Percentiles rank a stretch among this genome's conserved stretches.
Evolutionary conservation across 306 rosid genomes (phyloP).

Genomic region (Biancaea sappan): DNA sequence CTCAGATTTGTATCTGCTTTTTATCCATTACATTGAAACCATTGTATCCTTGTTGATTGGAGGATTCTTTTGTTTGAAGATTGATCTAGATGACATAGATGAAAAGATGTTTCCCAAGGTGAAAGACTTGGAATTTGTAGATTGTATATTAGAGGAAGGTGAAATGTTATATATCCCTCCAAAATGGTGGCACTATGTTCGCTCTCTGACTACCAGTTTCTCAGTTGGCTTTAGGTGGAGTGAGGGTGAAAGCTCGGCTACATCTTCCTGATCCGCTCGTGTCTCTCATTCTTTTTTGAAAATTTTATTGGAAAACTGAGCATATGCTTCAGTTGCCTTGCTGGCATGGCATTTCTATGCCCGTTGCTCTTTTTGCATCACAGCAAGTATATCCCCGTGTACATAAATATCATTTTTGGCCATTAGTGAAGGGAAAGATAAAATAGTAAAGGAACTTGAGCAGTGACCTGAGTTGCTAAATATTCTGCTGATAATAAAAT

Average conservation of each 20-base stretch:
- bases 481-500: neutral
- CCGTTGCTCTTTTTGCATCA: slow-evolving; percentile 26
- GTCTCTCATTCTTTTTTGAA: slow-evolving; percentile 12
- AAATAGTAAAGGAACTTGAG: neutral
- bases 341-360: slow-evolving; percentile 8
- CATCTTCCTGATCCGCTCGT: slow-evolving; percentile 49
- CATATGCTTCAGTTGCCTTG: slow-evolving; percentile 22
- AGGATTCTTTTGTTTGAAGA: slow-evolving; percentile 40
- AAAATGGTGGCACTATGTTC: slow-evolving; percentile 95
- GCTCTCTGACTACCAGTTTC: slow-evolving; percentile 79
- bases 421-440: no score
- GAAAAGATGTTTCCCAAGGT: slow-evolving; percentile 60
- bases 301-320: slow-evolving; percentile 21
- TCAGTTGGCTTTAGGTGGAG: slow-evolving; percentile 99
- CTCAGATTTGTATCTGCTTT: slow-evolving; percentile 13
- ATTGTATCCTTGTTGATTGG: slow-evolving; percentile 30
- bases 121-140: slow-evolving; percentile 75
- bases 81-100: slow-evolving; percentile 49
- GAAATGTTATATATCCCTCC: slow-evolving; percentile 96
- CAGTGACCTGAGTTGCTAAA: neutral
- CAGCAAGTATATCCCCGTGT: slow-evolving; percentile 8
- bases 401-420: slow-evolving; percentile 31
- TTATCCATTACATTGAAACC: slow-evolving; percentile 12
- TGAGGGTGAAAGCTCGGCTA: slow-evolving; percentile 47
- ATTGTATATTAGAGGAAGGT: slow-evolving; percentile 96